phyloP scores from a whole-genome alignment of 2,329 filamentous ascomycete species.

The Pseudogymnoascus sp. region DNA sequence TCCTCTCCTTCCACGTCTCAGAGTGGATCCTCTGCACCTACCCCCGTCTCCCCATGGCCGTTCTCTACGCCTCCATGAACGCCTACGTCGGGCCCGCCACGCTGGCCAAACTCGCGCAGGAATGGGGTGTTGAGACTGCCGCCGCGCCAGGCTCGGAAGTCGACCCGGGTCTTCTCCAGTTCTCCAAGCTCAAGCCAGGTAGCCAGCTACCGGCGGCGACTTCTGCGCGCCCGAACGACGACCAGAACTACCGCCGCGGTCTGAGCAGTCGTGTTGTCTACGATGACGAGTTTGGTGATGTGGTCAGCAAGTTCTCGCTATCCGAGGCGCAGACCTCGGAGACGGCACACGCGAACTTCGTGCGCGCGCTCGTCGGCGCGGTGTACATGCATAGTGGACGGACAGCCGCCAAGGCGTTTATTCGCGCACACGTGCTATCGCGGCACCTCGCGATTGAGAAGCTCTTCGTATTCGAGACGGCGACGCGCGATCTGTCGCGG shows the following conservation, averaged over 20 bases:
- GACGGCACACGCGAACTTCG: slow-evolving; percentile 63
- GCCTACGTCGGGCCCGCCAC: slow-evolving; percentile 73
- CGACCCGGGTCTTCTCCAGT: slow-evolving; percentile 84
- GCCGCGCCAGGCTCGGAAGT: slow-evolving; percentile 83
- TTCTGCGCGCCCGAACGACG: slow-evolving; percentile 43
- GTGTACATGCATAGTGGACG: slow-evolving; percentile 80
- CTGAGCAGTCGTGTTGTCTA: slow-evolving; percentile 70
- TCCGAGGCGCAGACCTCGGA: slow-evolving; percentile 23
- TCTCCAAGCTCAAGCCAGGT: slow-evolving; percentile 42
- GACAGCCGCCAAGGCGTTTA: slow-evolving; percentile 71
- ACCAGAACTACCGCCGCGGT: slow-evolving; percentile 52
- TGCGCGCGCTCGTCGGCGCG: slow-evolving; percentile 74
- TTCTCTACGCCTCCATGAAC: slow-evolving; percentile 77
- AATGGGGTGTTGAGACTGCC: slow-evolving; percentile 91
- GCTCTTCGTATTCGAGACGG: slow-evolving; percentile 77
- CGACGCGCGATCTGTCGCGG: slow-evolving; percentile 72
- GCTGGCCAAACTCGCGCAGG: slow-evolving; percentile 61
- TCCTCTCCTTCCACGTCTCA: slow-evolving; percentile 81
- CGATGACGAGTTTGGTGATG: slow-evolving; percentile 77
- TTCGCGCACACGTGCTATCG: slow-evolving; percentile 73
- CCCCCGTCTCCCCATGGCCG: slow-evolving; percentile 80
- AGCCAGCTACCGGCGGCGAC: slow-evolving; percentile 36
- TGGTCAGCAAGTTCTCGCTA: slow-evolving; percentile 26
- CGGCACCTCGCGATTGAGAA: slow-evolving; percentile 66
- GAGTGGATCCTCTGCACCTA: slow-evolving; percentile 85